Evolutionary conservation across 2,329 filamentous ascomycete genomes (phyloP), one percentile per base, ranked within the genome.

Genomic region (Endoconidiophora polonica): DNA sequence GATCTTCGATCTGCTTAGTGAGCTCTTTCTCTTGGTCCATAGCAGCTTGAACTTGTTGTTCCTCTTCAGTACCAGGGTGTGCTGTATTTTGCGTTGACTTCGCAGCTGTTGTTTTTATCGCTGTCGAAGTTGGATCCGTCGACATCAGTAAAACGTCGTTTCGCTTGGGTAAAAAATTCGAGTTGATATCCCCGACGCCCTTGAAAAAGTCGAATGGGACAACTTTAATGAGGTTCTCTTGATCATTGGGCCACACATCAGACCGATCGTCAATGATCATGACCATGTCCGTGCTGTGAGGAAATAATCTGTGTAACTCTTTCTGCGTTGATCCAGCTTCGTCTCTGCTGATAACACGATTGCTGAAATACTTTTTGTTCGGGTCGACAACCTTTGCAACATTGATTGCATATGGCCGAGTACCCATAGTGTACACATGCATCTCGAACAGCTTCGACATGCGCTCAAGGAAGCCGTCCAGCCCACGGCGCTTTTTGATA

Each of bases 391-490:
- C 90, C 57, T 83, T 82, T 37, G 87, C 87, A 58, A 98, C 93
- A 54, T 86, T 83, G 57, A 88, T 74, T 7, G 91, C 91, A 61
- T 98, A 98, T n/a, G 90, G 86, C 55, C 91, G 78, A 20, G 91
- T 98, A 51, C 90, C 91, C 91, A 98, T 98, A 41, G 91, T 98
- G 68, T 98, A 98, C 55, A 98, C 90, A 63, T 98, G 91, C 59
- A 96, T 71, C 67, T 98, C 91, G 66, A 91, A 98, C 59, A 91
- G 69, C 59, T 80, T 74, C 1, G 86, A 77, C 44, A 95, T 74
- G 48, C 77, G 76, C 52, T 83, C 71, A 45, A 98, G 71, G 60
- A 98, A 98, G 40, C 82, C 76, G 55, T 78, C 71, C 46, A 96
- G 68, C 2, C 88, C 87, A 0, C 91, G 91, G 36, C 91, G 85